Conservation (phyloP, 768 basidiomycete genomes). For the Lactifluus subvellereus region DNA sequence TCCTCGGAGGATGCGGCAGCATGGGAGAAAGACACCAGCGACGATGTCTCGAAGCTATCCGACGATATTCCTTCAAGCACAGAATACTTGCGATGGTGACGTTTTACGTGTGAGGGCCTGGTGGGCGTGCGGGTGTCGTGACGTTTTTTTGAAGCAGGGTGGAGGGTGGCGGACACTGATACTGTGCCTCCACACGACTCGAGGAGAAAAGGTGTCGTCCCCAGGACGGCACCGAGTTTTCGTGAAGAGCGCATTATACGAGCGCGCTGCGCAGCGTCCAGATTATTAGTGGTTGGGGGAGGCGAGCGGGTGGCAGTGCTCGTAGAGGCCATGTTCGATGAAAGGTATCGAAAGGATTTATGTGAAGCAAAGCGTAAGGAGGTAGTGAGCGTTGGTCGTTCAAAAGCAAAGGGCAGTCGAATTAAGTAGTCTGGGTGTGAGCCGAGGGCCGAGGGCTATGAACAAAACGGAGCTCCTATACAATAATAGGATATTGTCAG, state of each 20-base stretch:
- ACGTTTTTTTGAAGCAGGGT: neutral
- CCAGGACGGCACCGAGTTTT: slow-evolving; percentile 23
- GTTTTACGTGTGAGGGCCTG: slow-evolving; percentile 1
- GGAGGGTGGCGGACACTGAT: neutral
- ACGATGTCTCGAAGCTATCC: slow-evolving; percentile 1
- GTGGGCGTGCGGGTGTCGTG: neutral
- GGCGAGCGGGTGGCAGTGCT: neutral
- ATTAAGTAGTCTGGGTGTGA: neutral
- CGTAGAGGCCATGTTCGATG: neutral
- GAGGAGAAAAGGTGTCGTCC: slow-evolving; percentile 21
- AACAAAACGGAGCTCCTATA: neutral
- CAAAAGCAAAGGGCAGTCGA: neutral
- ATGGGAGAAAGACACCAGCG: neutral
- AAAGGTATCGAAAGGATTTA: neutral
- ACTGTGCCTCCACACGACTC: slow-evolving; percentile 14
- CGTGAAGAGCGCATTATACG: slow-evolving; percentile 24
- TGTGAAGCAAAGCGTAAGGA: neutral
- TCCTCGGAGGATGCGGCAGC: slow-evolving; percentile 25
- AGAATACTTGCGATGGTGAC: slow-evolving; percentile 13
- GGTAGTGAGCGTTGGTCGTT: neutral
- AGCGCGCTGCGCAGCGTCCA: slow-evolving; percentile 19
- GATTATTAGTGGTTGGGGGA: slow-evolving; percentile 20
- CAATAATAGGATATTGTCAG: neutral
- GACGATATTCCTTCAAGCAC: neutral
- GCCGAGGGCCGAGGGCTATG: slow-evolving; percentile 2